A percentile compares a stretch with the other conserved stretches of the same genome.
These are phyloP conservation scores for Polytrichum formosum DNA, from an alignment of 225 moss, liverwort and hornwort species.

Conservation along the genomic window DNA sequence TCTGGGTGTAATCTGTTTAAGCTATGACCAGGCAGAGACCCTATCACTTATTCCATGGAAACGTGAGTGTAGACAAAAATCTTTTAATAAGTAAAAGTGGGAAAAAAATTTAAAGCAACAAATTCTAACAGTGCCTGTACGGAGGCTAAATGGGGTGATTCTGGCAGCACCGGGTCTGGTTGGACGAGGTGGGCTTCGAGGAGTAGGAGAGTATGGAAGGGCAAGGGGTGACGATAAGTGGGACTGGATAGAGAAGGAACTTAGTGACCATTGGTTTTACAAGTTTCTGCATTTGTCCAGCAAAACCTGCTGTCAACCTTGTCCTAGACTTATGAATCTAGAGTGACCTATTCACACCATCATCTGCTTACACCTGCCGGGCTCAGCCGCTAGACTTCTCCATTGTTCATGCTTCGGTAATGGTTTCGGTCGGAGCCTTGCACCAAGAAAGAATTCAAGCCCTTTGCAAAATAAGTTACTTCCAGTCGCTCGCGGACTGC, in stretches of 20 bases:
- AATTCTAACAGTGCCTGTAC: background rate
- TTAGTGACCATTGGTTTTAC: constrained; percentile 46
- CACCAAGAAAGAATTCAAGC: background rate
- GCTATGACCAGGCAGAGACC: constrained; percentile 16
- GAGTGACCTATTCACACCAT: constrained; percentile 7
- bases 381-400: background rate
- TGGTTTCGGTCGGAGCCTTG: background rate
- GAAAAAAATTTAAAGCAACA: background rate
- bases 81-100: background rate
- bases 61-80: too few relatives aligned
- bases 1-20: background rate
- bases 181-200: constrained; percentile 33
- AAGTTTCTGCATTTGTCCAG: constrained; percentile 44
- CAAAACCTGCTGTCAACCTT: background rate
- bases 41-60: constrained; percentile 25
- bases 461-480: background rate
- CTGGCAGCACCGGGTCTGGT: constrained; percentile 57
- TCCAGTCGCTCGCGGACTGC: background rate
- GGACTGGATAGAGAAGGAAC: constrained; percentile 28
- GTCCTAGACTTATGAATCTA: background rate
- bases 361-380: background rate
- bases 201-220: constrained; percentile 38
- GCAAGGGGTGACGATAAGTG: constrained; percentile 30
- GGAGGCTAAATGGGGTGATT: constrained; percentile 54
- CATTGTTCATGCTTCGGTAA: too few relatives aligned